These are phyloP conservation scores for Ogataea saltuana DNA, from an alignment of 805 yeast genomes.

Conservation along the genomic window DNA sequence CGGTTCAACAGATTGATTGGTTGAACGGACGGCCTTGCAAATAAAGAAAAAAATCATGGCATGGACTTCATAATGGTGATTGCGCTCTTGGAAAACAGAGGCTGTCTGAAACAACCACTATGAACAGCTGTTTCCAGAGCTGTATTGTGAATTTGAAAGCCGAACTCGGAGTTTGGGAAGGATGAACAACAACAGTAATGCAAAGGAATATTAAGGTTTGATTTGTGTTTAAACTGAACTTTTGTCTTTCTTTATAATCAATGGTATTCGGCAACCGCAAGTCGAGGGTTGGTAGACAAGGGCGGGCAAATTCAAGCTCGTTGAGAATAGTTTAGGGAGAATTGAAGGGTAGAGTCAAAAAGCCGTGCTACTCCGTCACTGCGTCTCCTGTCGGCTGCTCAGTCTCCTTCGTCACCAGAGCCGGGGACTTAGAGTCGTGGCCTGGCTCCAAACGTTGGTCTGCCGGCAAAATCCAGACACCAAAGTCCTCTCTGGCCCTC, in stretches of 20 bases:
- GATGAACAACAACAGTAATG: slow-evolving; percentile 4
- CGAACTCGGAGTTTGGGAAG: too few relatives aligned
- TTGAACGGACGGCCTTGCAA: too few relatives aligned
- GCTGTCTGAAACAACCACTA: too few relatives aligned
- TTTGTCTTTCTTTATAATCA: background rate
- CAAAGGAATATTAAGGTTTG: slow-evolving; percentile 8
- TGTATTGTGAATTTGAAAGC: background rate
- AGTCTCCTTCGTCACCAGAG: slow-evolving; percentile 7
- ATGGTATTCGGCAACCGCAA: too few relatives aligned
- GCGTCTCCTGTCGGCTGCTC: background rate
- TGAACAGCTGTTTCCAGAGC: too few relatives aligned
- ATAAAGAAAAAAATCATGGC: slow-evolving; percentile 6
- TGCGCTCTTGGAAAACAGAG: too few relatives aligned
- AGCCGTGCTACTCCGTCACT: too few relatives aligned
- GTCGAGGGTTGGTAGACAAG: too few relatives aligned
- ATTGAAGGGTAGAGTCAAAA: too few relatives aligned
- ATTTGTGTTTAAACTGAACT: background rate
- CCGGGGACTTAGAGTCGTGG: slow-evolving; percentile 33
- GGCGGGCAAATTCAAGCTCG: too few relatives aligned
- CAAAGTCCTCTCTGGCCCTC: slow-evolving; percentile 58
- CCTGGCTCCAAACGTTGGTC: slow-evolving; percentile 50
- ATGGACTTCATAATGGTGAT: slow-evolving; percentile 7
- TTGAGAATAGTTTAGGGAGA: too few relatives aligned
- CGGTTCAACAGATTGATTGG: too few relatives aligned
- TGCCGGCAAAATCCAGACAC: slow-evolving; percentile 67